Evolutionary conservation across 345 rosid species (phyloP).

Genomic region (Camelina neglecta): DNA sequence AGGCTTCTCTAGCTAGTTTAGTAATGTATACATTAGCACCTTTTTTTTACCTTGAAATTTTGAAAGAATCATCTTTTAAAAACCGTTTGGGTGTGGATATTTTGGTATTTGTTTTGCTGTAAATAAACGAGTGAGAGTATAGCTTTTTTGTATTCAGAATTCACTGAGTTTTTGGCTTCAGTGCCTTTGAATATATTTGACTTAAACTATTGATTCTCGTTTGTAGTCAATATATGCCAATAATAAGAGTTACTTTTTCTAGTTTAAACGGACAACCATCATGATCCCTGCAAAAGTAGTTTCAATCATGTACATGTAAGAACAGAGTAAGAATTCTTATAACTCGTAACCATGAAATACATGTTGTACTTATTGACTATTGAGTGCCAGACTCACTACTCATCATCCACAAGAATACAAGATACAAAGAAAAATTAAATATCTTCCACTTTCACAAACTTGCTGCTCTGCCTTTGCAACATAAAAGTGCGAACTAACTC

Average conservation of each 20-base stretch:
- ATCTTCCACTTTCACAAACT: too few species aligned
- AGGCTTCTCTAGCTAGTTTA: constrained; percentile 50
- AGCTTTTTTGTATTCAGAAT: background rate
- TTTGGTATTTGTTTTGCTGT: constrained; percentile 16
- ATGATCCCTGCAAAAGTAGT: background rate
- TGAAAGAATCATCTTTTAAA: constrained; percentile 11
- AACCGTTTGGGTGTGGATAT: constrained; percentile 8
- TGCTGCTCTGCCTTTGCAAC: too few species aligned
- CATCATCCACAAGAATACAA: background rate
- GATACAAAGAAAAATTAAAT: too few species aligned
- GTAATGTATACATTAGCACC: background rate
- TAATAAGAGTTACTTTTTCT: background rate
- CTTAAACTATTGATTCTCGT: too few species aligned
- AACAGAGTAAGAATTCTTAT: background rate
- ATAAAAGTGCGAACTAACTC: too few species aligned
- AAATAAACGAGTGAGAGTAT: constrained; percentile 20
- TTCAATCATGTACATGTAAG: background rate
- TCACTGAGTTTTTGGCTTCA: background rate
- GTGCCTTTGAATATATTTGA: background rate
- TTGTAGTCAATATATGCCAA: too few species aligned
- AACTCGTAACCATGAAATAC: background rate
- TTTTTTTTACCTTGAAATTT: constrained; percentile 13
- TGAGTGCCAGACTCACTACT: background rate
- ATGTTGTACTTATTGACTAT: background rate
- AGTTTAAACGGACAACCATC: background rate